Evolutionary conservation across 2,329 filamentous ascomycete species (phyloP).

Genomic region (Fonsecaea multimorphosa): DNA sequence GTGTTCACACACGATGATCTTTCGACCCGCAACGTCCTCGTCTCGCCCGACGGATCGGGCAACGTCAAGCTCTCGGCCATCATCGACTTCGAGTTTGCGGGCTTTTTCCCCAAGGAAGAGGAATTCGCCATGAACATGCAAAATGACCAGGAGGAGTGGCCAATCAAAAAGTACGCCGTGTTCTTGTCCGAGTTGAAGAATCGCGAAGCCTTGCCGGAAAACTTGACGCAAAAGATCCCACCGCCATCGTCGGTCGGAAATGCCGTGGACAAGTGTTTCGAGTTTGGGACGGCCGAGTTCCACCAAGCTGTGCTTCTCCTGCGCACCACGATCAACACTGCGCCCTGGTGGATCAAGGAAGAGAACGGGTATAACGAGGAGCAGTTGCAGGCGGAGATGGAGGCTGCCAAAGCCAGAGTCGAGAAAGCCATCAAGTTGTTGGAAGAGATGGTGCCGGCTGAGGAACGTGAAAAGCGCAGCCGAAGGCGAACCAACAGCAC

Average conservation of each 20-base stretch:
- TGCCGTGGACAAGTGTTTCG: constrained; percentile 17
- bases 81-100: constrained; percentile 45
- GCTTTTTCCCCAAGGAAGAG: constrained; percentile 42
- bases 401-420: constrained; percentile 23
- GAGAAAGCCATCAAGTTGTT: constrained; percentile 20
- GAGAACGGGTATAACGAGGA: constrained; percentile 16
- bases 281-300: constrained; percentile 30
- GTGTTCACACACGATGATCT: constrained; percentile 42
- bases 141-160: constrained; percentile 34
- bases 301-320: constrained; percentile 30
- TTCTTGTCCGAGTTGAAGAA: constrained; percentile 28
- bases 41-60: constrained; percentile 33
- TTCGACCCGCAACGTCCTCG: constrained; percentile 41
- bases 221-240: constrained; percentile 11
- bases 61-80: constrained; percentile 38
- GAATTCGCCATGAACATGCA: constrained; percentile 39
- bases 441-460: constrained; percentile 21
- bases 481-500: constrained; percentile 15
- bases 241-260: constrained; percentile 8
- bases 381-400: constrained; percentile 20
- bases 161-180: constrained; percentile 19
- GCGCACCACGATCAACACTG: constrained; percentile 31
- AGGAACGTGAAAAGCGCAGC: constrained; percentile 4
- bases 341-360: constrained; percentile 35
- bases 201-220: constrained; percentile 25